Evolutionary conservation across 2,329 filamentous ascomycete species (phyloP).

Genomic region (Penicillium sp.): DNA sequence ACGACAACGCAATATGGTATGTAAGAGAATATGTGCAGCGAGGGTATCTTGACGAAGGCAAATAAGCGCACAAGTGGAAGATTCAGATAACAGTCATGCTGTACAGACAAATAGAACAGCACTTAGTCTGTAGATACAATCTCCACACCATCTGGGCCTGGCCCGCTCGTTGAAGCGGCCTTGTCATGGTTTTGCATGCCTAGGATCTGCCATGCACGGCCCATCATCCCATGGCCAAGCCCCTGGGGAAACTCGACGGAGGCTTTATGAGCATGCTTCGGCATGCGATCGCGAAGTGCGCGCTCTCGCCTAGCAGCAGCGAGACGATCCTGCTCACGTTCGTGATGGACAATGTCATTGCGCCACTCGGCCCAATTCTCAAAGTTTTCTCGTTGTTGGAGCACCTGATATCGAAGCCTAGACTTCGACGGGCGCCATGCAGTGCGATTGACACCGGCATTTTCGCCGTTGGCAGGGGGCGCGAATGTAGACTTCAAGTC

Average conservation of each 20-base stretch:
- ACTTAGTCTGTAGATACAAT: conserved; percentile 18
- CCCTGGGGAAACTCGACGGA: conserved; percentile 34
- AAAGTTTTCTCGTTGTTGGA: conserved; percentile 46
- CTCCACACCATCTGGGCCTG: conserved; percentile 17
- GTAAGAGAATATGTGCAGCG: conserved; percentile 12
- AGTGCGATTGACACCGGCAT: conserved; percentile 27
- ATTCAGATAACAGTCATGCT: background rate
- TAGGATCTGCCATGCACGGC: conserved; percentile 41
- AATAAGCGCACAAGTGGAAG: conserved; percentile 3
- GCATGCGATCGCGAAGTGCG: conserved; percentile 27
- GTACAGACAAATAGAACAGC: background rate
- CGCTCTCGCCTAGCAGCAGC: conserved; percentile 35
- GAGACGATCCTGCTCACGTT: conserved; percentile 38
- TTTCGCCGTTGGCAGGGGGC: conserved; percentile 3
- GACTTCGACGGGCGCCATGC: conserved; percentile 45
- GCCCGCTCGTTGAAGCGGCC: conserved; percentile 12
- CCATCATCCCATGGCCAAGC: conserved; percentile 41
- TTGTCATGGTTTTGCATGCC: conserved; percentile 39
- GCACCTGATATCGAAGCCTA: conserved; percentile 44
- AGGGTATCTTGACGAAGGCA: conserved; percentile 17
- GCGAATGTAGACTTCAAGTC: conserved; percentile 39
- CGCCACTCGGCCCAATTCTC: conserved; percentile 48
- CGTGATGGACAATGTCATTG: conserved; percentile 39
- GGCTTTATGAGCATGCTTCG: conserved; percentile 29
- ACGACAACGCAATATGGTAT: too few species aligned